Evolutionary conservation across 345 rosid genomes (phyloP).

Genomic region (Gynandropsis gynandra): DNA sequence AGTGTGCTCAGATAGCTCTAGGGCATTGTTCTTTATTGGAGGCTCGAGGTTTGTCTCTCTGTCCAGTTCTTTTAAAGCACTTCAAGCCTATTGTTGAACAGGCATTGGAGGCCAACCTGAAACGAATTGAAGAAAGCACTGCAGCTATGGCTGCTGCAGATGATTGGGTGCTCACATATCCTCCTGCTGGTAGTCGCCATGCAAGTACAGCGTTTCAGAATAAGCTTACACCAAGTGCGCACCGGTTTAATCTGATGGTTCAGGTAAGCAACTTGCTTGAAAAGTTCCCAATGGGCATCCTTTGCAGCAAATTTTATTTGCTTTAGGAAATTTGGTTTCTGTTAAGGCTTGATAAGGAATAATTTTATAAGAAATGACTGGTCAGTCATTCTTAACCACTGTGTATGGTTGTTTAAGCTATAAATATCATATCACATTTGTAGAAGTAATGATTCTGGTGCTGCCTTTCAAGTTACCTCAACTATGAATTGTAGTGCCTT

Average conservation of each 20-base stretch:
- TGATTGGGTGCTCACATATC: constrained; percentile 85
- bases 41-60: constrained; percentile 87
- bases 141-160: constrained; percentile 99
- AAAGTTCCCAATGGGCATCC: neutral
- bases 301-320: no score
- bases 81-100: constrained; percentile 98
- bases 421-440: neutral
- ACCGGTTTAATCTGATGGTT: constrained; percentile 95
- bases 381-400: neutral
- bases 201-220: constrained; percentile 68
- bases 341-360: neutral
- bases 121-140: constrained; percentile 95
- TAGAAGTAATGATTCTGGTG: no score
- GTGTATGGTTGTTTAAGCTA: neutral
- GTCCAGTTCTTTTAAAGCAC: constrained; percentile 79
- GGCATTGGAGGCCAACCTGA: constrained; percentile 90
- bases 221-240: constrained; percentile 94
- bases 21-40: constrained; percentile 98
- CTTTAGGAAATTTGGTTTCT: neutral
- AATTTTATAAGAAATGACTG: constrained; percentile 2
- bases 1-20: constrained; percentile 97
- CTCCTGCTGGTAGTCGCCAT: constrained; percentile 61
- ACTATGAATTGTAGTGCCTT: constrained; percentile 4
- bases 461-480: neutral
- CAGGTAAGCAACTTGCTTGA: constrained; percentile 53